phyloP scores from a whole-genome alignment of 306 rosid genomes.

The Corylus avellana region DNA sequence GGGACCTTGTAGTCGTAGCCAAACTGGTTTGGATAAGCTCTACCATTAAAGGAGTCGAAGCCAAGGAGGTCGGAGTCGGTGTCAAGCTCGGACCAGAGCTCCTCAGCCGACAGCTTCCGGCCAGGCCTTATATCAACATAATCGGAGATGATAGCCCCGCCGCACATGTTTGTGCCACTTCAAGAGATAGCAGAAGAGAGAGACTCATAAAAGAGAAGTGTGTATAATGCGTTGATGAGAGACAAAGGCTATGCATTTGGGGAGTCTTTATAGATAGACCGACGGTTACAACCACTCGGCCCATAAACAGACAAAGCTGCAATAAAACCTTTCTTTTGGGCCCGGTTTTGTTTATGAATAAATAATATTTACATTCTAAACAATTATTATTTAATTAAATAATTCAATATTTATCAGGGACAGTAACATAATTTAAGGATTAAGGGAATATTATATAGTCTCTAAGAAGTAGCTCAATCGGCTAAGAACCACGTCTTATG shows the following conservation, averaged over 20 bases:
- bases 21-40: not conserved
- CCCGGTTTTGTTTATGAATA: not conserved
- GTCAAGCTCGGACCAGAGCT: slow-evolving; percentile 68
- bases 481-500: no score
- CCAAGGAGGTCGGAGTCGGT: slow-evolving; percentile 63
- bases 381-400: no score
- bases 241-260: not conserved
- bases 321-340: not conserved
- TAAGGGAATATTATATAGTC: no score
- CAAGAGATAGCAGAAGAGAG: not conserved
- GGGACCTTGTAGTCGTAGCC: not conserved
- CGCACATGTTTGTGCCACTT: slow-evolving; percentile 59
- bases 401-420: no score
- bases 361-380: no score
- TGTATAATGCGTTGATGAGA: not conserved
- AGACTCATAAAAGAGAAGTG: not conserved
- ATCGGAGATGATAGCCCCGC: slow-evolving; percentile 89
- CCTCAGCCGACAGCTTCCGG: slow-evolving; percentile 40
- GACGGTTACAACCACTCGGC: slow-evolving; percentile 6
- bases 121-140: slow-evolving; percentile 49
- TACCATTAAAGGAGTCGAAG: slow-evolving; percentile 27
- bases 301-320: slow-evolving; percentile 12
- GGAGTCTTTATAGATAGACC: slow-evolving; percentile 30
- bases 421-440: no score
- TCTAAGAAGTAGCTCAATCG: no score